A percentile compares a stretch with the other conserved stretches of the same genome.
phyloP scores from a whole-genome alignment of 202 grass and related monocot species.

The Sporobolus alterniflorus region DNA sequence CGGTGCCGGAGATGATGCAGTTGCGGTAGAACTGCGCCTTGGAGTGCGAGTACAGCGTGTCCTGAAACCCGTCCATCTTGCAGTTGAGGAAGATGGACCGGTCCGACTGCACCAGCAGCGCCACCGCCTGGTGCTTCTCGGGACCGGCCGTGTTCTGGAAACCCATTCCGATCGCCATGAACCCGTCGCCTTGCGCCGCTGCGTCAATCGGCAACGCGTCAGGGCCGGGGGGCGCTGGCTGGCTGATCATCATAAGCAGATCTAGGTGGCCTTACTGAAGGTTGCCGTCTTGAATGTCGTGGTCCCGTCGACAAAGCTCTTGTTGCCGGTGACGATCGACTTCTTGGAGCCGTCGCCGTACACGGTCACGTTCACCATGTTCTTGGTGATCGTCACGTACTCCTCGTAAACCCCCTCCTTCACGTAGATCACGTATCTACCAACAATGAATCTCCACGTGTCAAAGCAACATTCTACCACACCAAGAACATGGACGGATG shows the following conservation, averaged over 20 bases:
- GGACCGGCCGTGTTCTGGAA: slow-evolving; percentile 92
- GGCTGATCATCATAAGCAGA: neutral
- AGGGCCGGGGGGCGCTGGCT: too few species aligned
- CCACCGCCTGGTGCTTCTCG: slow-evolving; percentile 91
- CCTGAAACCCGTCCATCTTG: slow-evolving; percentile 82
- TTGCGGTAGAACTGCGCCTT: slow-evolving; percentile 87
- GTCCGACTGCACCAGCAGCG: slow-evolving; percentile 77
- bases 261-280: slow-evolving; percentile 49
- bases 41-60: slow-evolving; percentile 91
- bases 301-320: slow-evolving; percentile 72
- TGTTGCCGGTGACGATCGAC: slow-evolving; percentile 68
- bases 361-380: slow-evolving; percentile 64
- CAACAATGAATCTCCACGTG: too few species aligned
- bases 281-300: slow-evolving; percentile 84
- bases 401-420: slow-evolving; percentile 90
- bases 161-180: slow-evolving; percentile 78
- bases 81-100: slow-evolving; percentile 85
- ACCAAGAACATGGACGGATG: too few species aligned
- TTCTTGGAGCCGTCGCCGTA: slow-evolving; percentile 75
- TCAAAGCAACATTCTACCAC: too few species aligned
- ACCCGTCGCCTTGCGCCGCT: slow-evolving; percentile 74
- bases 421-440: slow-evolving; percentile 58
- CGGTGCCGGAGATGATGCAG: slow-evolving; percentile 76
- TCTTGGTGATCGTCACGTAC: slow-evolving; percentile 55
- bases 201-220: too few species aligned